Evolutionary conservation across 441 rosid species (phyloP).

Genomic region (Pelargonium myrrhifolium): DNA sequence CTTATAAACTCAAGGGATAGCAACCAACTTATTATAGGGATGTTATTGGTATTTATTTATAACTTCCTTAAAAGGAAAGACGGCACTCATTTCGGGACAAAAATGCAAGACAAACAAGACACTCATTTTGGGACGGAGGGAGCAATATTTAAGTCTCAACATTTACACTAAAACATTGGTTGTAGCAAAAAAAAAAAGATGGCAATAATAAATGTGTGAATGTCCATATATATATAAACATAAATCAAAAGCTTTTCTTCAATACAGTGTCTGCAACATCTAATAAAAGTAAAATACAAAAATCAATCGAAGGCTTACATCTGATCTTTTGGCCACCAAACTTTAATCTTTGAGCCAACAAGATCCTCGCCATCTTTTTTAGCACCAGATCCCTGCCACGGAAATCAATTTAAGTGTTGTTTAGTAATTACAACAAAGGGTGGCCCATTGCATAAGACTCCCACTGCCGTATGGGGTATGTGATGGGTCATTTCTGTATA

Average conservation of each 20-base stretch:
- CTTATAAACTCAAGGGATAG: too few relatives aligned
- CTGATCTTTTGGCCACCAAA: conserved; percentile 89
- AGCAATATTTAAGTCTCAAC: neutral
- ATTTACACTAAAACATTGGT: neutral
- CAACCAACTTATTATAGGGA: too few relatives aligned
- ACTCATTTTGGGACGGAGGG: too few relatives aligned
- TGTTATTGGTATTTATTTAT: too few relatives aligned
- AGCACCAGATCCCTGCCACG: conserved; percentile 48
- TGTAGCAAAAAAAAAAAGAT: neutral
- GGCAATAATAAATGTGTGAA: neutral
- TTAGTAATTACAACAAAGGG: neutral
- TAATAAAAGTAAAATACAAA: conserved; percentile 1
- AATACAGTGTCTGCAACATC: neutral
- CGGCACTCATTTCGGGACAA: too few relatives aligned
- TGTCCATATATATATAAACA: neutral
- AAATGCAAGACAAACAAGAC: too few relatives aligned
- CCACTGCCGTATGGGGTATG: neutral
- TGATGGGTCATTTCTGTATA: neutral
- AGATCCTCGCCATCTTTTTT: conserved; percentile 36
- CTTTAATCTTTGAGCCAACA: conserved; percentile 65
- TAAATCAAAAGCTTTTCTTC: neutral
- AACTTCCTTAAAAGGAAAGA: too few relatives aligned
- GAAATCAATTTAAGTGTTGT: conserved; percentile 22
- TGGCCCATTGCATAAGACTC: neutral
- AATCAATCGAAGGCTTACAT: conserved; percentile 38